A percentile compares a stretch with the other conserved stretches of the same genome.
Conservation (phyloP, 2,329 filamentous ascomycete species). For the Cadophora malorum region DNA sequence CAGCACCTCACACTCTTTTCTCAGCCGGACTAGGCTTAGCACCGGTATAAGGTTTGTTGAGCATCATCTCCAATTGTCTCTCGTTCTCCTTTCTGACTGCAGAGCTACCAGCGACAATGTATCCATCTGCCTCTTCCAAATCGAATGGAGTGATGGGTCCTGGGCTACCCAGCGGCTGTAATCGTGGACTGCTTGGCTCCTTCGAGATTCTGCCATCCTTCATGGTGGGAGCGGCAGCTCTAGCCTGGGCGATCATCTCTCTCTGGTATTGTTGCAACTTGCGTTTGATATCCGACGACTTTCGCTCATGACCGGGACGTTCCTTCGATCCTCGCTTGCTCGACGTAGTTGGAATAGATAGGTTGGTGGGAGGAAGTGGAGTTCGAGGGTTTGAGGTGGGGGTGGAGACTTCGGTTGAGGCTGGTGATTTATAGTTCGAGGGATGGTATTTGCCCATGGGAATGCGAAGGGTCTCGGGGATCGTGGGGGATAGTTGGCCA, state of each 20-base stretch:
- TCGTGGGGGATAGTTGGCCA: conserved; percentile 24
- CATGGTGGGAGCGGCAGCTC: conserved; percentile 49
- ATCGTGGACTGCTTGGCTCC: conserved; percentile 55
- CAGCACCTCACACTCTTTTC: background rate
- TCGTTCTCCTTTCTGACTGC: conserved; percentile 28
- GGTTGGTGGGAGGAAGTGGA: conserved; percentile 43
- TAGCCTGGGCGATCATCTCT: conserved; percentile 65
- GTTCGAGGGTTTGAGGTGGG: conserved; percentile 25
- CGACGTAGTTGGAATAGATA: conserved; percentile 42
- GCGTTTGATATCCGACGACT: conserved; percentile 56
- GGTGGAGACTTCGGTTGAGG: conserved; percentile 35
- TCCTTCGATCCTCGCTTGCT: conserved; percentile 35
- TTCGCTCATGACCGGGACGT: conserved; percentile 48
- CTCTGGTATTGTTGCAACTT: conserved; percentile 64
- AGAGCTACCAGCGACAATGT: conserved; percentile 35
- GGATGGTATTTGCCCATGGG: conserved; percentile 70
- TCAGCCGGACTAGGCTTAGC: conserved; percentile 6
- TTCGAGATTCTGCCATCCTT: conserved; percentile 32
- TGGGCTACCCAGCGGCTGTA: conserved; percentile 62
- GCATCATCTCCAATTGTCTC: conserved; percentile 20
- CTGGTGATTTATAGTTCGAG: conserved; percentile 60
- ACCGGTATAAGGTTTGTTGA: conserved; percentile 14
- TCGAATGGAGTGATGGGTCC: conserved; percentile 69
- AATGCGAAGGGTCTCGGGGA: conserved; percentile 44
- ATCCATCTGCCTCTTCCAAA: conserved; percentile 49